Base-by-base conservation (phyloP, 2,329 filamentous ascomycete genomes). In the Aaosphaeria pasadenensis region DNA sequence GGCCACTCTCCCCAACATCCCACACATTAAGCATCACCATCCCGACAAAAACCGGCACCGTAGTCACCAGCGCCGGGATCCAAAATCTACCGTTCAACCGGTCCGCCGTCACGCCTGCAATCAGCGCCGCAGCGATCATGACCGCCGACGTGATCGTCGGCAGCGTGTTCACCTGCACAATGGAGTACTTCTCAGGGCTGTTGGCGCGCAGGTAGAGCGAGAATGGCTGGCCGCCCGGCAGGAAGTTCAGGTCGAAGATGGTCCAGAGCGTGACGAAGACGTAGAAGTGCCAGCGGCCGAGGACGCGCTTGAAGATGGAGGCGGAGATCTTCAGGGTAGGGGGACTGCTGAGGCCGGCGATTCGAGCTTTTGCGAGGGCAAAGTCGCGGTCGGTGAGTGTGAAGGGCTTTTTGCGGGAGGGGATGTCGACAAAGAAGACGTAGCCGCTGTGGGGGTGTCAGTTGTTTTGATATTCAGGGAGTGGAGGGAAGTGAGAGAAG, bases 201-300 rank as follows among this genome's bases (percentile, higher is more conserved):
- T 54, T 52, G 53, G 68, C 70, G 52, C 71, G 71, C 39, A 75
- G 63, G 48, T 74, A 75, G 2, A 74, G 56, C 6, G 63, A 69
- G 48, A 74, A 74, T 0, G 71, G 70, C n/a, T 65, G 58, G 1
- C 61, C 62, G 11, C 59, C 56, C 7, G 66, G 62, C 11, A 64
- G 55, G 36, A 69, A 64, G 47, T 71, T 73, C 24, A 11, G 4
- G 24, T 40, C 17, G 3, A 40, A 11, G 39, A 40, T 40, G 11
- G 39, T 11, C 39, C 39, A 40, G 9, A 11, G 39, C 48, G 71
- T 66, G 45, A 54, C 52, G 30, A 52, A 52, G 5, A 52, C 13
- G 46, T 73, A 73, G 54, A 64, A 72, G 49, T 73, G 71, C 70
- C 71, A 74, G 3, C 70, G 60, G 6, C 60, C 54, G 30, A 73